Evolutionary conservation across 352 stramenopile genomes (phyloP), one percentile per base, ranked within the genome.

Genomic region (Pythium monospermum): DNA sequence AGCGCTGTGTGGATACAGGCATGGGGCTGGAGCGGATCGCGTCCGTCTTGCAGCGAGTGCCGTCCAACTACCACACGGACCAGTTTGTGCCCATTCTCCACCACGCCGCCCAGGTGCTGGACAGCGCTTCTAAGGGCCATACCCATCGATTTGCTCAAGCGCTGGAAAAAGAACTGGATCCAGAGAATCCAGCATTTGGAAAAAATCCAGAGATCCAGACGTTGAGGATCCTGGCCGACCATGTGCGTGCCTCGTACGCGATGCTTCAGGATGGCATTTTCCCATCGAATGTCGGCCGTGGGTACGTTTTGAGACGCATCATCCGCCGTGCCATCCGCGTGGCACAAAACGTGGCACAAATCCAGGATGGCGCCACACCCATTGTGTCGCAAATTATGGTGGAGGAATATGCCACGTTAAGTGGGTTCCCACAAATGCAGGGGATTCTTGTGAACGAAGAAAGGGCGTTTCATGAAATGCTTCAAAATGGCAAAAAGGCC

Each of bases 11-110:
- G 25, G 96, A 99, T 74, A 99, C 95, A 25, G 96, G 96, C 39
- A 98, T 99, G 96, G 96, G 95, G 36, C 96, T 98, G 35, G 95
- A 98, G 66, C 89, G 94, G 27, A 72, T 98, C 13, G 87, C 94
- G 21, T 97, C 84, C 22, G 97, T 99, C 63, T 71, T 98, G 28
- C 94, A 99, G 65, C 75, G 75, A 21, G 86, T 97, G 16, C 83
- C 91, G 51, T 97, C 83, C 35, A 48, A 46, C 66, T 98, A 98
- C 70, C 94, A 98, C 69, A 98, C 95, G 11, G 96, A 99, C 66
- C 71, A 92, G 23, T 99, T 99, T 62, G 83, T 92, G 33, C 92
- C 95, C 21, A 67, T 98, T n/a, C 77, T 96, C 41, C 32, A 64
- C 27, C 41, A 72, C 6, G 68, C 71, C 18, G 74, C 71, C 0